Base-by-base conservation (phyloP, 306 rosid genomes). In the Quercus variabilis region DNA sequence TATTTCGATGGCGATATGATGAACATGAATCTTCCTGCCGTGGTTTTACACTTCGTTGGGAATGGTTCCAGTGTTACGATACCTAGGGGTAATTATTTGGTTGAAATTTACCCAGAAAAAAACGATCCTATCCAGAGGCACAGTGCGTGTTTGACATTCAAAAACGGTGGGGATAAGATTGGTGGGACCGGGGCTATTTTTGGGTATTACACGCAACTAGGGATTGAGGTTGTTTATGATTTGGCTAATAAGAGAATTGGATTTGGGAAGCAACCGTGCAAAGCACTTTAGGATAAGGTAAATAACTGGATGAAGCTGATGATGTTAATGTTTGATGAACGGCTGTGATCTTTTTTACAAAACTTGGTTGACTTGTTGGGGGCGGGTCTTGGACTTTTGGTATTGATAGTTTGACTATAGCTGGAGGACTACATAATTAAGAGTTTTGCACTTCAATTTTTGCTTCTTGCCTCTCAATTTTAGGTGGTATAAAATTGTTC, bases 191-290 rank as follows among this genome's bases (percentile, higher is more conserved):
- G 92, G 55, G 99, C 97, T 2, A 88, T 88, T 0, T 89, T 95
- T 1, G 99, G 99, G 49, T 92, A 92, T 80, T 95, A 89, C 18
- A 97, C 91, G 64, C 99, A 95, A 74, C 99, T 91, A 46, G 97
- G 98, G 1, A 90, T 95, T 75, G 98, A 95, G 76, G 97, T 95
- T 25, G 89, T 85, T 2, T 95, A 95, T 74, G 99, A 95, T 80
- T 75, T 95, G 77, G 93, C 85, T 76, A 89, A 89, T n/a, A 85
- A 73, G 62, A 90, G 91, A 82, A 87, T 95, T 71, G 99, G 99
- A 0, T 95, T 95, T 58, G 99, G 98, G 0, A 84, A 60, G 69
- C 86, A 92, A 73, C 88, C 89, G n/a, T 95, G 99, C 74, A 81
- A 95, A 25, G 81, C 75, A 70, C 94, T 95, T 46, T 93, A 92